Conservation (phyloP, 2,329 filamentous ascomycete species). For the Cytospora leucostoma region DNA sequence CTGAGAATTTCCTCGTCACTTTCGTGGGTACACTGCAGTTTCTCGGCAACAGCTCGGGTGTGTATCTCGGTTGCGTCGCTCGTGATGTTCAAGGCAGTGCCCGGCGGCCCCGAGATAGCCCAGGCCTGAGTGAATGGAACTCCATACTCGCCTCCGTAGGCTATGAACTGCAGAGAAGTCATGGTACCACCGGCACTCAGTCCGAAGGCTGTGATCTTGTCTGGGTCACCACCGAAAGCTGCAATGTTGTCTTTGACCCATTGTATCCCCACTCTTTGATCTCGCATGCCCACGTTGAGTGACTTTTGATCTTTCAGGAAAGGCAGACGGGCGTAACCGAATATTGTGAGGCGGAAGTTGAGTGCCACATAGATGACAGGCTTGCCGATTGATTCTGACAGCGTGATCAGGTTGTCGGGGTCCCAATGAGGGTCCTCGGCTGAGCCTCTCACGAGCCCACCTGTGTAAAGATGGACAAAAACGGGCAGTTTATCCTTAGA, state of each 20-base stretch:
- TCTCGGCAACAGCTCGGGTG: conserved; percentile 32
- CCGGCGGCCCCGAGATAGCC: conserved; percentile 40
- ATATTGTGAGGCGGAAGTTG: conserved; percentile 37
- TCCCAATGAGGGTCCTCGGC: conserved; percentile 34
- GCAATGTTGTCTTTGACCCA: conserved; percentile 36
- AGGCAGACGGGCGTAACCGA: conserved; percentile 35
- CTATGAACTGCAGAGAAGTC: conserved; percentile 33
- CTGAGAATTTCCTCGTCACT: conserved; percentile 28
- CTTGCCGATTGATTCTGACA: conserved; percentile 29
- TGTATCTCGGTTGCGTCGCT: conserved; percentile 35
- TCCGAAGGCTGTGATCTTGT: conserved; percentile 31
- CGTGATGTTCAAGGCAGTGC: conserved; percentile 37
- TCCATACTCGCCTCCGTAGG: conserved; percentile 35
- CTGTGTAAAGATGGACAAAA: conserved; percentile 33
- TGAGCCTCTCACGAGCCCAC: conserved; percentile 34
- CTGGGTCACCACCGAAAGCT: conserved; percentile 34
- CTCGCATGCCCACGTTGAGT: conserved; percentile 34
- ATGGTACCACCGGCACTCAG: conserved; percentile 32
- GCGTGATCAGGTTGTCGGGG: conserved; percentile 30
- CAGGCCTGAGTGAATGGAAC: conserved; percentile 38
- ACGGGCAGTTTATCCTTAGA: conserved; percentile 32
- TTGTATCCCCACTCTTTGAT: conserved; percentile 33
- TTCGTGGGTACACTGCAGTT: conserved; percentile 27
- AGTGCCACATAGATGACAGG: conserved; percentile 32
- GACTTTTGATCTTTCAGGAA: conserved; percentile 34